Evolutionary conservation across 805 yeast species (phyloP).

Genomic region (Middelhovenomyces tepae): DNA sequence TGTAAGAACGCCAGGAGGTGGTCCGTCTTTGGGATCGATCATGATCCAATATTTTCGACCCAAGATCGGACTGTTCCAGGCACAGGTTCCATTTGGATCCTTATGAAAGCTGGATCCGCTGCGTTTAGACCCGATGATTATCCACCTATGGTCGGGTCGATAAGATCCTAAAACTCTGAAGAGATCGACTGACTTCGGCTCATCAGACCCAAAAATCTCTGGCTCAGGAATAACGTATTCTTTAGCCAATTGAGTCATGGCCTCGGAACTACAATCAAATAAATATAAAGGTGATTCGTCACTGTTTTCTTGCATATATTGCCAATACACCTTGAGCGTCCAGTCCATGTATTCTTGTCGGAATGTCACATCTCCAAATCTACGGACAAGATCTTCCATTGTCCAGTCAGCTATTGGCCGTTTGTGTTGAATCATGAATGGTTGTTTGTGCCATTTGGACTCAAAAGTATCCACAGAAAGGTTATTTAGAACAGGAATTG

Average conservation of each 20-base stretch:
- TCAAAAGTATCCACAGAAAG: constrained; percentile 42
- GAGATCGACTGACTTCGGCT: constrained; percentile 45
- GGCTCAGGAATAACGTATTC: constrained; percentile 45
- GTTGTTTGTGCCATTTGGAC: constrained; percentile 39
- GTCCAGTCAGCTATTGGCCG: constrained; percentile 59
- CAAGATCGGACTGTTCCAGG: constrained; percentile 75
- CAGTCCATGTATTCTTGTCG: constrained; percentile 83
- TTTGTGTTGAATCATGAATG: constrained; percentile 49
- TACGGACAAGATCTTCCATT: constrained; percentile 35
- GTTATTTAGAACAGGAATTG: constrained; percentile 48
- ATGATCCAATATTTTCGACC: constrained; percentile 83
- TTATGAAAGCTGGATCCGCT: constrained; percentile 89
- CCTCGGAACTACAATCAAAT: constrained; percentile 72
- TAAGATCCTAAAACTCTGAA: constrained; percentile 44
- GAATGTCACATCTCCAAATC: constrained; percentile 56
- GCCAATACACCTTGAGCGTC: constrained; percentile 52
- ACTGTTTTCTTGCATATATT: constrained; percentile 49
- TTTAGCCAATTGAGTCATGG: constrained; percentile 44
- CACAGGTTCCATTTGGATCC: constrained; percentile 84
- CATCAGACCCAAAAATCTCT: constrained; percentile 37
- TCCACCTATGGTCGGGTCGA: constrained; percentile 89
- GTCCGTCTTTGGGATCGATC: constrained; percentile 68
- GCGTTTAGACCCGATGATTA: constrained; percentile 72
- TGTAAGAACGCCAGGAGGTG: constrained; percentile 85
- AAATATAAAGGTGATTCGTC: constrained; percentile 84